Base-by-base conservation (phyloP, 1,284 basidiomycete species). In the Hemileia vastatrix region DNA sequence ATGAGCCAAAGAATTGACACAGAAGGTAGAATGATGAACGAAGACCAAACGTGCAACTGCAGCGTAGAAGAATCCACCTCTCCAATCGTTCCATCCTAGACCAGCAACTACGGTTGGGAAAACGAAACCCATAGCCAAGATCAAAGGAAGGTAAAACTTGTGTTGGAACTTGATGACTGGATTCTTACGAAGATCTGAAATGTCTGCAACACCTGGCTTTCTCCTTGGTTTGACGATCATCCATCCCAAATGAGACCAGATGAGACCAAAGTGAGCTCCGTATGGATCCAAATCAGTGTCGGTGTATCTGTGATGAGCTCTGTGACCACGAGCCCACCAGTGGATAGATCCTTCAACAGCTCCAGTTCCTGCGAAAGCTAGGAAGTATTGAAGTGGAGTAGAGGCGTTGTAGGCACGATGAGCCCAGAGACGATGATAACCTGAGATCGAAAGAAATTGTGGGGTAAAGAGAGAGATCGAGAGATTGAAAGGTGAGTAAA, bases 221-320 rank as follows among this genome's bases (percentile, higher is more conserved):
- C 73, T 69, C 32, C 73, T 70, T 9, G 73, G 73, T 69, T 69
- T 75, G 67, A 75, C 62, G 19, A 75, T 66, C 73, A 75, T 75
- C 73, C 73, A 75, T 50, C 73, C 73, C 6, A 75, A 55, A 65
- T 75, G 73, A n/a, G 71, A 71, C 71, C 71, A 73, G 54, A 72
- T 64, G 18, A 74, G 71, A 63, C 73, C 73, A 19, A 69, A 70
- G 65, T 74, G 73, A 4, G 73, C 73, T 48, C 73, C 71, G 63
- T 75, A 75, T 1, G 73, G 73, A 67, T 75, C 73, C 18, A 75
- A 69, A 54, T 75, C 72, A 54, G 73, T 75, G 68, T 75, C 73
- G 57, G 73, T 75, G 68, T 75, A 75, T 15, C 73, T 67, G 68
- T 75, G 73, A 67, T 75, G 73, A n/a, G 73, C 72, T 44, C 73